Evolutionary conservation across 148 eudicot genomes (phyloP).

Genomic region (Nepenthes mirabilis): DNA sequence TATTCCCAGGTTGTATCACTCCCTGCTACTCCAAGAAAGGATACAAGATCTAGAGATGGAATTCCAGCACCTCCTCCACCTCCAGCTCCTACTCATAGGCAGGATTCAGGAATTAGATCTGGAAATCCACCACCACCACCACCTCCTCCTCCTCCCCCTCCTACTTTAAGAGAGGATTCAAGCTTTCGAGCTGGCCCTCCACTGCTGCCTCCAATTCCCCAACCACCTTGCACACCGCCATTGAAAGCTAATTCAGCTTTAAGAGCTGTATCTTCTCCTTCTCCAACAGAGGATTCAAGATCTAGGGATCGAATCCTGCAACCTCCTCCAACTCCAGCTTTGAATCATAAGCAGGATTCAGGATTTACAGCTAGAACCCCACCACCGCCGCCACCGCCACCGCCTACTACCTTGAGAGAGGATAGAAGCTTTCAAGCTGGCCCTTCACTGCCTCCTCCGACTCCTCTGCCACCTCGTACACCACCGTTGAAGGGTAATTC

Average conservation of each 20-base stretch:
- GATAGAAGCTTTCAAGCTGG: not conserved
- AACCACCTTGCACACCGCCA: conserved; percentile 11
- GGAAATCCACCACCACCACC: too few relatives aligned
- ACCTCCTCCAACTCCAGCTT: conserved; percentile 1
- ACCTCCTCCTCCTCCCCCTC: conserved; percentile 4
- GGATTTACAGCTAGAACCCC: not conserved
- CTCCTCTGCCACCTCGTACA: conserved; percentile 2
- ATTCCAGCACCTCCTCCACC: too few relatives aligned
- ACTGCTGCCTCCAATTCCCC: conserved; percentile 9
- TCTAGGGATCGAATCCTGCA: not conserved
- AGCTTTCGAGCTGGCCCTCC: conserved; percentile 7
- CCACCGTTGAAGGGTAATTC: conserved; percentile 3
- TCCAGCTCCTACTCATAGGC: too few relatives aligned
- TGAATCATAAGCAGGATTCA: conserved; percentile 1
- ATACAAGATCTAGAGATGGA: too few relatives aligned
- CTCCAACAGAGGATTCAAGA: not conserved
- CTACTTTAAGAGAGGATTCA: conserved; percentile 9
- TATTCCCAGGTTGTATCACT: not conserved
- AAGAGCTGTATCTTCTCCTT: conserved; percentile 3
- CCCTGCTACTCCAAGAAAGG: too few relatives aligned
- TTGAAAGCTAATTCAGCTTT: conserved; percentile 5
- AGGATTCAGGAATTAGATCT: too few relatives aligned
- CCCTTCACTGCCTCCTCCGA: not conserved
- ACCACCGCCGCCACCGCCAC: not conserved
- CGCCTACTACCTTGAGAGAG: not conserved